Evolutionary conservation across 2,329 filamentous ascomycete species (phyloP).

Genomic region (Cordyceps tenuipes): DNA sequence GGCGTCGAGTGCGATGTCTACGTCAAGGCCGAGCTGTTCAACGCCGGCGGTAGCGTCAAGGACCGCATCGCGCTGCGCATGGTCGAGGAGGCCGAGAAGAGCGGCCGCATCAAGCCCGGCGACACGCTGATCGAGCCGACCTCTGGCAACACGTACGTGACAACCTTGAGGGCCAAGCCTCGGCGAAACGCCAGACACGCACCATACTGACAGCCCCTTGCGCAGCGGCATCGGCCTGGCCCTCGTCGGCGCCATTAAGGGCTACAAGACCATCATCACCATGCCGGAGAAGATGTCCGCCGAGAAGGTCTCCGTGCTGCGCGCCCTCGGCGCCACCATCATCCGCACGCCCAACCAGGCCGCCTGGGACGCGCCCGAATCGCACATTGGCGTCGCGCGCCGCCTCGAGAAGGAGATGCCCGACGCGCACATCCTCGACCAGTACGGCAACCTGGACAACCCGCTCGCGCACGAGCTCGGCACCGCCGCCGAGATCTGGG

Average conservation of each 20-base stretch:
- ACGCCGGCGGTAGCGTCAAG: slow-evolving; percentile 88
- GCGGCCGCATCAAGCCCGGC: slow-evolving; percentile 89
- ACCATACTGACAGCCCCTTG: slow-evolving; percentile 22
- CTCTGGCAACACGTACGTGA: slow-evolving; percentile 74
- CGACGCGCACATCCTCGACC: slow-evolving; percentile 93
- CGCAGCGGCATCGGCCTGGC: slow-evolving; percentile 78
- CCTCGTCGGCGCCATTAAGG: slow-evolving; percentile 89
- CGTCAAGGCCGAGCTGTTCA: slow-evolving; percentile 88
- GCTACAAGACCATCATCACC: slow-evolving; percentile 97
- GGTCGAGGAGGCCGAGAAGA: slow-evolving; percentile 90
- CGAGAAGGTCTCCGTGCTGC: slow-evolving; percentile 92
- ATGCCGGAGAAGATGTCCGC: slow-evolving; percentile 99
- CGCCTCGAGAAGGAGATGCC: slow-evolving; percentile 91
- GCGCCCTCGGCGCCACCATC: slow-evolving; percentile 90
- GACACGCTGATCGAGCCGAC: slow-evolving; percentile 97
- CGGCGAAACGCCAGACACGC: neutral
- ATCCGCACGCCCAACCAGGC: slow-evolving; percentile 95
- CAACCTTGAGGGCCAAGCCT: neutral
- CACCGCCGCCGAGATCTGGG: slow-evolving; percentile 94
- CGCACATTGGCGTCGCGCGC: slow-evolving; percentile 89
- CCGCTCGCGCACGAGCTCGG: slow-evolving; percentile 88
- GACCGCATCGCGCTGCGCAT: slow-evolving; percentile 94
- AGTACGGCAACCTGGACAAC: slow-evolving; percentile 89
- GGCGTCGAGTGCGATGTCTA: slow-evolving; percentile 86
- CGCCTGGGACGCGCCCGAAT: slow-evolving; percentile 89